Percentiles rank a stretch among this genome's conserved stretches.
Evolutionary conservation across 495 filamentous ascomycete species (phyloP).

Genomic region (Aspergillus campestris): DNA sequence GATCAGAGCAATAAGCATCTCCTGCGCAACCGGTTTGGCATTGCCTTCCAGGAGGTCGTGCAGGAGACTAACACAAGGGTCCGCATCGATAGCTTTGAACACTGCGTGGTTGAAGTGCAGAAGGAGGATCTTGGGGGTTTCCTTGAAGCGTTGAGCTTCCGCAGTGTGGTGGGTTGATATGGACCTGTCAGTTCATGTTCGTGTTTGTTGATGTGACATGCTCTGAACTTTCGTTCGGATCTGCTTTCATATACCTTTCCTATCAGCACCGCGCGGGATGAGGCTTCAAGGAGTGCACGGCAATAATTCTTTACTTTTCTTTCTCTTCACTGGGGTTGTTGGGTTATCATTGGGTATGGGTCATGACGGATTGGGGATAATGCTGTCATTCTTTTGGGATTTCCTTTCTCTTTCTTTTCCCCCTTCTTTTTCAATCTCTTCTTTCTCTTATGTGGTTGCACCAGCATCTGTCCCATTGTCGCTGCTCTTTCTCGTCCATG

Average conservation of each 20-base stretch:
- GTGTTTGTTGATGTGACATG: constrained; percentile 4
- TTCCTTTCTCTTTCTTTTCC: constrained; percentile 8
- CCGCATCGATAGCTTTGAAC: constrained; percentile 92
- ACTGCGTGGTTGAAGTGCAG: constrained; percentile 91
- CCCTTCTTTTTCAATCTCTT: neutral
- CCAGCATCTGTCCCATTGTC: constrained; percentile 4
- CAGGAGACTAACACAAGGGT: constrained; percentile 84
- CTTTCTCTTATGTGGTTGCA: neutral
- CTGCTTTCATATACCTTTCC: constrained; percentile 2
- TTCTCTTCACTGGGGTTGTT: neutral
- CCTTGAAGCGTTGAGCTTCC: constrained; percentile 84
- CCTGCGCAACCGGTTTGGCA: constrained; percentile 80
- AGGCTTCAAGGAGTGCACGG: constrained; percentile 6
- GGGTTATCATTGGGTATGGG: constrained; percentile 7
- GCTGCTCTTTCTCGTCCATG: neutral
- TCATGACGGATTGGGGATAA: constrained; percentile 16
- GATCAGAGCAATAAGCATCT: constrained; percentile 48
- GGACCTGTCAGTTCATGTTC: neutral
- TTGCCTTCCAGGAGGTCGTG: constrained; percentile 92
- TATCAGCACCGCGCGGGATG: constrained; percentile 5
- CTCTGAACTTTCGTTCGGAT: constrained; percentile 1
- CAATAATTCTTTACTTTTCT: constrained; percentile 2
- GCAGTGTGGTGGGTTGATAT: constrained; percentile 74
- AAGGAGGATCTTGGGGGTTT: constrained; percentile 92
- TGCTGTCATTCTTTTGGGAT: constrained; percentile 8